These are phyloP conservation scores for Yamadazyma songkhlaensis DNA, from an alignment of 1,139 yeast species.

Conservation along the genomic window DNA sequence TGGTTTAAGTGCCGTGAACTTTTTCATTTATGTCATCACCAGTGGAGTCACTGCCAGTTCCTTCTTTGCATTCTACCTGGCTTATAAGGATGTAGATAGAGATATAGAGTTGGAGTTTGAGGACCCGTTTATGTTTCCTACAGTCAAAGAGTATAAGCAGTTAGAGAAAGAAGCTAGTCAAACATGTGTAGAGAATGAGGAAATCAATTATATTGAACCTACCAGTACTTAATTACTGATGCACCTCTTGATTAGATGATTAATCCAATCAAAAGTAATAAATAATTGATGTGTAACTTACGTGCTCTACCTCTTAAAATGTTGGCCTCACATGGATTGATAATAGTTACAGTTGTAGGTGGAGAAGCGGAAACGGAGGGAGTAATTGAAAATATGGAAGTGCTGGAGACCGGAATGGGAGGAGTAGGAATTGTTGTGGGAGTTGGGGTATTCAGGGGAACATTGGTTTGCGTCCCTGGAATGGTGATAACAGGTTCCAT, in stretches of 20 bases:
- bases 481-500: not conserved
- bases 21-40: conserved; percentile 12
- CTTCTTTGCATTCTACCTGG: conserved; percentile 2
- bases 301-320: not conserved
- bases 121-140: conserved; percentile 8
- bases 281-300: not conserved
- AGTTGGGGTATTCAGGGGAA: not conserved
- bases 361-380: conserved; percentile 1
- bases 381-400: not conserved
- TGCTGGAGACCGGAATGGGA: conserved; percentile 1
- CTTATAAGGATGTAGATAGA: conserved; percentile 2
- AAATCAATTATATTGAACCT: not conserved
- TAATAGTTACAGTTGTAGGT: conserved; percentile 1
- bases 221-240: too few relatives aligned
- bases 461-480: not conserved
- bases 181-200: not conserved
- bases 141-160: not conserved
- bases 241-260: not conserved
- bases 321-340: conserved; percentile 1
- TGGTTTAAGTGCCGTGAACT: conserved; percentile 9
- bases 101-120: conserved; percentile 7
- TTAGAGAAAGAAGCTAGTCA: too few relatives aligned
- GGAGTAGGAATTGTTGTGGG: conserved; percentile 2
- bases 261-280: not conserved
- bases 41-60: conserved; percentile 10